These are phyloP conservation scores for Hyaloscypha finlandica DNA, from an alignment of 495 filamentous ascomycete species.

Conservation along the genomic window DNA sequence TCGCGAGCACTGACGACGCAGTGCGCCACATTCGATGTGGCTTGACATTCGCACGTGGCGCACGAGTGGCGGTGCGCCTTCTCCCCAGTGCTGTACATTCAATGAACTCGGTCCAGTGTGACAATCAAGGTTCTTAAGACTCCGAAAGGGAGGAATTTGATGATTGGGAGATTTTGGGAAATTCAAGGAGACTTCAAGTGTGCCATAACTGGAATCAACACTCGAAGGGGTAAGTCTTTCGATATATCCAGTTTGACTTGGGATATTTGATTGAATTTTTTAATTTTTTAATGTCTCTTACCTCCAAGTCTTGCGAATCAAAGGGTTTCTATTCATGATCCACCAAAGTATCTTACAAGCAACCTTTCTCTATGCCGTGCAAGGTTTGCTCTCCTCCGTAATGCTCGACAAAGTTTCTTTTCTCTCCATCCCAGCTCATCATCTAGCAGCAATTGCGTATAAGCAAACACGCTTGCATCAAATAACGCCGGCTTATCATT, in stretches of 20 bases:
- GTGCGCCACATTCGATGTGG: not conserved
- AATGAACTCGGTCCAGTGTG: not conserved
- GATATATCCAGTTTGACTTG: not conserved
- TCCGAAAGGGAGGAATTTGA: too few relatives aligned
- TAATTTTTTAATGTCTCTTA: not conserved
- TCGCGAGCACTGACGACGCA: slow-evolving; percentile 6
- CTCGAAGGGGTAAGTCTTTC: not conserved
- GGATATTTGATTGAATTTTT: not conserved
- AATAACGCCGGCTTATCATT: slow-evolving; percentile 66
- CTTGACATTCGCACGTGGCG: not conserved
- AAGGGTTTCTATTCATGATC: slow-evolving; percentile 9
- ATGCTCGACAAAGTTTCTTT: slow-evolving; percentile 27
- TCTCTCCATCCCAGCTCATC: slow-evolving; percentile 32
- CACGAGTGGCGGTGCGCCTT: not conserved
- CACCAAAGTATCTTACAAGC: slow-evolving; percentile 33
- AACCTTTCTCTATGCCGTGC: slow-evolving; percentile 32
- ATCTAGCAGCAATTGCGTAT: slow-evolving; percentile 76
- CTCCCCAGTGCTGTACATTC: not conserved
- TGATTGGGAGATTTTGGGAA: too few relatives aligned
- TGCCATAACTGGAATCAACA: not conserved
- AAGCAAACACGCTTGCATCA: slow-evolving; percentile 88
- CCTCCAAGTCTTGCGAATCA: not conserved
- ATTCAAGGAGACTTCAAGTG: not conserved
- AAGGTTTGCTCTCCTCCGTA: slow-evolving; percentile 31
- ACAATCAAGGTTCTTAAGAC: not conserved